Conservation (phyloP, 2,329 filamentous ascomycete species). For the Lachnellula subtilissima region DNA sequence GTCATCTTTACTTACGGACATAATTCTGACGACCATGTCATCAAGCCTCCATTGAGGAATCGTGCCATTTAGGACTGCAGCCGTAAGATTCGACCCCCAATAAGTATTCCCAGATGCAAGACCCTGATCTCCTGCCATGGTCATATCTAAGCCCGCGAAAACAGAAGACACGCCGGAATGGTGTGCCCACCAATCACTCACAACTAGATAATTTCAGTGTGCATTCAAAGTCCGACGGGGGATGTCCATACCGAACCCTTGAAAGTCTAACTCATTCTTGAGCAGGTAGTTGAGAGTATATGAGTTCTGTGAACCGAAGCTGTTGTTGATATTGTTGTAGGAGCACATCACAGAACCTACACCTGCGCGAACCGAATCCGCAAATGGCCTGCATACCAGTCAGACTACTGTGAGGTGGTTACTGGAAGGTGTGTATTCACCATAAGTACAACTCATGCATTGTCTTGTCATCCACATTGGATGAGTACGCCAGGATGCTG, state of each 20-base stretch:
- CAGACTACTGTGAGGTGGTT: slow-evolving; percentile 2
- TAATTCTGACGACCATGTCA: slow-evolving; percentile 85
- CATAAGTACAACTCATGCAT: slow-evolving; percentile 58
- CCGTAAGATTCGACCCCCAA: slow-evolving; percentile 83
- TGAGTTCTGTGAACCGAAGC: slow-evolving; percentile 73
- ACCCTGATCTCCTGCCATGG: slow-evolving; percentile 75
- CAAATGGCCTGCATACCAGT: slow-evolving; percentile 41
- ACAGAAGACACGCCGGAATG: slow-evolving; percentile 64
- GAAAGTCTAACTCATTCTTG: slow-evolving; percentile 77
- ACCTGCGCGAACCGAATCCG: slow-evolving; percentile 59
- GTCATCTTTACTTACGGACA: slow-evolving; percentile 43
- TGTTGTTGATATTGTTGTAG: slow-evolving; percentile 78
- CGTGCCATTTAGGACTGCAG: slow-evolving; percentile 84
- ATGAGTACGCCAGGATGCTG: slow-evolving; percentile 58
- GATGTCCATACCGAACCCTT: slow-evolving; percentile 52
- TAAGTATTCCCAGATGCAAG: slow-evolving; percentile 59
- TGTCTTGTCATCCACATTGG: slow-evolving; percentile 55
- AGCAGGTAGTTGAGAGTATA: slow-evolving; percentile 69
- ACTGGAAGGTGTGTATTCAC: slow-evolving; percentile 25
- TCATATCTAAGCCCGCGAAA: slow-evolving; percentile 77
- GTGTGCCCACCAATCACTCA: slow-evolving; percentile 76
- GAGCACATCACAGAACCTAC: slow-evolving; percentile 72
- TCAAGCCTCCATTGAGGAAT: slow-evolving; percentile 83
- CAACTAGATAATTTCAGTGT: slow-evolving; percentile 39
- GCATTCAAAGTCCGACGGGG: not conserved